These are phyloP conservation scores for Xylaria sp. DNA, from an alignment of 2,329 filamentous ascomycete genomes.

Conservation along the genomic window DNA sequence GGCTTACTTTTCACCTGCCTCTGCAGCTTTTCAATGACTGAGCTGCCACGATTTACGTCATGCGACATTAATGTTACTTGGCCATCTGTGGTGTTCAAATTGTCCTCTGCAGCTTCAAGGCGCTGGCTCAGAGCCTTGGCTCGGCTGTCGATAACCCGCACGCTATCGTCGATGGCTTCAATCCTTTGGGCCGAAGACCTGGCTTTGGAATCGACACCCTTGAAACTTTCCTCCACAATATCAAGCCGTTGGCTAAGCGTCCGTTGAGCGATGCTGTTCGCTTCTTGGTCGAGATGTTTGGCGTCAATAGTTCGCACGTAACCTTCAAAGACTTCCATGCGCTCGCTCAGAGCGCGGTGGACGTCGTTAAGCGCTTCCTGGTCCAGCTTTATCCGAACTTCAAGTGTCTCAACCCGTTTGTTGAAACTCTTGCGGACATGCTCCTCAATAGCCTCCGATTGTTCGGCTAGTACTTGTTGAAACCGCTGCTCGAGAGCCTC, in stretches of 20 bases:
- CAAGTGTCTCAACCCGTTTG: constrained; percentile 41
- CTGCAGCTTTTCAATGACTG: constrained; percentile 42
- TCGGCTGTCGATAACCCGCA: constrained; percentile 43
- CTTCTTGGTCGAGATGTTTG: constrained; percentile 46
- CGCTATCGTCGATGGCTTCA: constrained; percentile 44
- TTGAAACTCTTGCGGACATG: constrained; percentile 40
- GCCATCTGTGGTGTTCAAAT: constrained; percentile 39
- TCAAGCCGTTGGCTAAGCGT: constrained; percentile 42
- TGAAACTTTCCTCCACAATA: constrained; percentile 37
- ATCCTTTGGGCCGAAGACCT: constrained; percentile 41
- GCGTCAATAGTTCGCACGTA: constrained; percentile 42
- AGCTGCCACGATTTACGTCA: constrained; percentile 42
- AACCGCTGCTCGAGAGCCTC: constrained; percentile 38
- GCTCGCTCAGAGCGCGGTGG: constrained; percentile 39
- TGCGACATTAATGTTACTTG: constrained; percentile 44
- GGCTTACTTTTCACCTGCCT: constrained; percentile 42
- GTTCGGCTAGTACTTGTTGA: constrained; percentile 34
- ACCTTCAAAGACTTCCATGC: constrained; percentile 43
- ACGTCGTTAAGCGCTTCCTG: constrained; percentile 42
- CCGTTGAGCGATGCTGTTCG: constrained; percentile 39
- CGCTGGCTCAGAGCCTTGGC: constrained; percentile 43
- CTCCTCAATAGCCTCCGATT: constrained; percentile 37
- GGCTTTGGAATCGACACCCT: constrained; percentile 38
- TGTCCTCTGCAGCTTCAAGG: constrained; percentile 43
- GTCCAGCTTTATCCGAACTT: constrained; percentile 43